Percentiles rank a stretch among this genome's conserved stretches.
phyloP scores from a whole-genome alignment of 2,329 filamentous ascomycete genomes.

The Arthrobotrys pseudoclavata region DNA sequence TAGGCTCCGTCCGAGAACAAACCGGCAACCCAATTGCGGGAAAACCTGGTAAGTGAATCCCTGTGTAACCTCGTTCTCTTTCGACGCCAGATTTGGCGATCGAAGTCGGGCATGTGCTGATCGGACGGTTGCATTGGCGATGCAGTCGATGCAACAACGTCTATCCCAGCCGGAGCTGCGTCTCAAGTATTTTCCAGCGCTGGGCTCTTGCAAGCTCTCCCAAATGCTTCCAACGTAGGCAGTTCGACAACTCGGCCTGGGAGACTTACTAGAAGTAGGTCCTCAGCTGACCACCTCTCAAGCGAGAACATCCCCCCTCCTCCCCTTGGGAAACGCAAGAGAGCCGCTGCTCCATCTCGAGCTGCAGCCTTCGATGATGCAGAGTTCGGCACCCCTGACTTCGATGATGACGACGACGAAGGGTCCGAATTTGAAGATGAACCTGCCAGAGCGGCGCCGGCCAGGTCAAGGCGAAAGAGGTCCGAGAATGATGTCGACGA shows the following conservation, averaged over 20 bases:
- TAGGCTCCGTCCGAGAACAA: not conserved
- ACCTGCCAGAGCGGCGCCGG: not conserved
- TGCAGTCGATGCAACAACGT: conserved; percentile 6
- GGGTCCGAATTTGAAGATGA: conserved; percentile 34
- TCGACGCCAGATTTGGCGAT: not conserved
- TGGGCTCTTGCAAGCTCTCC: conserved; percentile 20
- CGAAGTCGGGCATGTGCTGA: conserved; percentile 9
- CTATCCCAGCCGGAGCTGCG: not conserved
- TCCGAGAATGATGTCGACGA: not conserved
- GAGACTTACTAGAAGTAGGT: conserved; percentile 19
- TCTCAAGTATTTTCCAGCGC: not conserved
- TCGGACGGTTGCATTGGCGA: not conserved
- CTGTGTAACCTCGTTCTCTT: not conserved
- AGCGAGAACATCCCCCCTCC: conserved; percentile 38
- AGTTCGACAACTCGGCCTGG: not conserved
- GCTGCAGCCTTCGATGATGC: not conserved
- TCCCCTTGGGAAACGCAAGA: conserved; percentile 19
- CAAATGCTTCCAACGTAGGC: conserved; percentile 14
- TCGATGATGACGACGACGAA: conserved; percentile 18
- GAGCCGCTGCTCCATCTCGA: not conserved
- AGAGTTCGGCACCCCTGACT: conserved; percentile 40
- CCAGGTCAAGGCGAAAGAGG: not conserved
- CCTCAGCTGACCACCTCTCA: not conserved
- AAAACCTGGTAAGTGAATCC: conserved; percentile 34
- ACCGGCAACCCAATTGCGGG: not conserved